phyloP scores from a whole-genome alignment of 768 basidiomycete species.

The Macrocybe gigantea region DNA sequence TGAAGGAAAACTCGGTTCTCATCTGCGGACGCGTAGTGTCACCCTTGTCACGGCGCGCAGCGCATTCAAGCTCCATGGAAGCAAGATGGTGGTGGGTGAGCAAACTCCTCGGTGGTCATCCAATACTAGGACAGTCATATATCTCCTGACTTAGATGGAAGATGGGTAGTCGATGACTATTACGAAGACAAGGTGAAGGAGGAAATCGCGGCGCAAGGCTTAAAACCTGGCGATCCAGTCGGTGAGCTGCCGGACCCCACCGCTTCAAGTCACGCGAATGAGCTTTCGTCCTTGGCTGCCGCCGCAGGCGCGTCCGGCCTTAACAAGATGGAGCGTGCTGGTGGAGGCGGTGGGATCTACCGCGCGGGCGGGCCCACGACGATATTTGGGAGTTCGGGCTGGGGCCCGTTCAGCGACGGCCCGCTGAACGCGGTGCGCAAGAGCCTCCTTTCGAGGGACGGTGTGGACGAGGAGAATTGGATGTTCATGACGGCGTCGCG shows the following conservation, averaged over 20 bases:
- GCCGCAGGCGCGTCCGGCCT: slow-evolving; percentile 23
- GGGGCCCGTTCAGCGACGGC: slow-evolving; percentile 86
- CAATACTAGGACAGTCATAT: not conserved
- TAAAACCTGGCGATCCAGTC: slow-evolving; percentile 77
- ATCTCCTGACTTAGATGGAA: slow-evolving; percentile 55
- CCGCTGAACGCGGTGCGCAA: slow-evolving; percentile 83
- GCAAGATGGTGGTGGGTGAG: slow-evolving; percentile 83
- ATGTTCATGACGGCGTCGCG: slow-evolving; percentile 75
- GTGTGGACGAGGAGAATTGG: slow-evolving; percentile 88
- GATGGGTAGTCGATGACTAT: slow-evolving; percentile 94
- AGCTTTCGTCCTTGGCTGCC: slow-evolving; percentile 33
- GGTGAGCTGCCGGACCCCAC: slow-evolving; percentile 79
- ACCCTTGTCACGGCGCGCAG: slow-evolving; percentile 91
- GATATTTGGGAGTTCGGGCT: slow-evolving; percentile 77
- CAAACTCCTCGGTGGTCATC: slow-evolving; percentile 2
- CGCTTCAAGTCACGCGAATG: slow-evolving; percentile 42
- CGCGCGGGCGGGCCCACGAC: slow-evolving; percentile 92
- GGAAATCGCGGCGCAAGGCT: slow-evolving; percentile 75
- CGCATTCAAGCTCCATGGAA: slow-evolving; percentile 90
- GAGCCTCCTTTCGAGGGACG: slow-evolving; percentile 69
- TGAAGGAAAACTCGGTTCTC: slow-evolving; percentile 81
- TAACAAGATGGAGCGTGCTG: slow-evolving; percentile 38
- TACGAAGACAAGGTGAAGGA: slow-evolving; percentile 80
- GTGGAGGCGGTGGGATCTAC: slow-evolving; percentile 69
- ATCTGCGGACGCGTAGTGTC: slow-evolving; percentile 86